These are phyloP conservation scores for Kregervanrija delftensis DNA, from an alignment of 805 yeast species.

Conservation along the genomic window DNA sequence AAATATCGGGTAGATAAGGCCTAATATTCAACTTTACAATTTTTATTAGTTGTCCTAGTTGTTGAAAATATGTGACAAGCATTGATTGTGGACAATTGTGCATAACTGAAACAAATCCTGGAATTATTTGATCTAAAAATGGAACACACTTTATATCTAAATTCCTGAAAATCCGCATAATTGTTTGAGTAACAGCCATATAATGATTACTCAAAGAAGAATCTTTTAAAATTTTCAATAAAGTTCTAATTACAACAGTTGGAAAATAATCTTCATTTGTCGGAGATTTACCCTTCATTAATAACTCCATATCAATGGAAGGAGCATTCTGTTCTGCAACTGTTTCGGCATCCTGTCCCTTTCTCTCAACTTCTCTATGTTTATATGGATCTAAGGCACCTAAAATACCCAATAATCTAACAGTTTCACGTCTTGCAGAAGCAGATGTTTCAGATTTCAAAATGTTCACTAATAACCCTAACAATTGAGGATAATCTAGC, in stretches of 20 bases:
- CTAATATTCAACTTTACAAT: constrained; percentile 89
- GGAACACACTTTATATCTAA: constrained; percentile 84
- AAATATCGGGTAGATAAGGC: constrained; percentile 71
- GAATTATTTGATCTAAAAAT: constrained; percentile 81
- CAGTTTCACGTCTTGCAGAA: constrained; percentile 77
- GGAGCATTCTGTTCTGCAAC: constrained; percentile 78
- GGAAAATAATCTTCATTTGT: constrained; percentile 90
- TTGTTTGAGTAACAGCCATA: constrained; percentile 88
- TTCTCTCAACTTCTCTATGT: constrained; percentile 82
- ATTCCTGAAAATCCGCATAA: constrained; percentile 84
- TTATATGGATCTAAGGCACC: constrained; percentile 98
- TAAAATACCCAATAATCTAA: constrained; percentile 79
- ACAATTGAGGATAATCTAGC: constrained; percentile 81
- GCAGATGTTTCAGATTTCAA: constrained; percentile 74
- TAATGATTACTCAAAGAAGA: constrained; percentile 81
- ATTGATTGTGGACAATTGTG: constrained; percentile 69
- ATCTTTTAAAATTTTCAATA: constrained; percentile 80
- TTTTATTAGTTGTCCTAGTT: constrained; percentile 67
- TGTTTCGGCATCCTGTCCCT: constrained; percentile 27
- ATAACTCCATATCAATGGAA: constrained; percentile 78
- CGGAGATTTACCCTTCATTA: constrained; percentile 93
- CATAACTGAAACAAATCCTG: constrained; percentile 83
- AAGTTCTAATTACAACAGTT: constrained; percentile 82
- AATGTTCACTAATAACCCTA: constrained; percentile 76
- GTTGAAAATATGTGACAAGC: constrained; percentile 85